Evolutionary conservation across 345 rosid species (phyloP), one percentile per base, ranked within the genome.

Genomic region (Populus nigra): DNA sequence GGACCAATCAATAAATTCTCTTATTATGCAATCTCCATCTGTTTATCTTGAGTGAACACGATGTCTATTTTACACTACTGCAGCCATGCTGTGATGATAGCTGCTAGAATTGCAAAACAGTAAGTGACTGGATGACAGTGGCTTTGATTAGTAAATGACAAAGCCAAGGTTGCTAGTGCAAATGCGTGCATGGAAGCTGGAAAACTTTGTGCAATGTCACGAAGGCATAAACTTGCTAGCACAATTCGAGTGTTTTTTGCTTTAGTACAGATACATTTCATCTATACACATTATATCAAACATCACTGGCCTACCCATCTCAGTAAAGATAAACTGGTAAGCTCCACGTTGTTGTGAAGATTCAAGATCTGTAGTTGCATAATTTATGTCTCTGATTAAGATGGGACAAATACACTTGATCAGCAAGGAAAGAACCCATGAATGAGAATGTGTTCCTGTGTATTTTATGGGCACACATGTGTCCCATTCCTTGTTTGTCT

Each of bases 401-500:
- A 8, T 55, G 61, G 61, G 2, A 22, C 61, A 22, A 8, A 22
- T 8, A 55, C 25, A 55, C 7, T 20, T 22, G 61, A 9, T 55
- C 20, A 12, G 20, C 23, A 3, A 55, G 61, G 61, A 55, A 20
- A 2, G 61, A 55, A 53, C 3, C n/a, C 59, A 53, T 53, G 62
- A 25, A 59, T 59, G 29, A 8, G 62, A n/a, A 23, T n/a, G 63
- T 59, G 63, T 59, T 23, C 63, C n/a, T 57, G 63, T 57, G 25
- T 1, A 23, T 57, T 57, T n/a, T 8, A n/a, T n/a, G 15, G 63
- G 63, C 63, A 57, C 63, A 9, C 36, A 23, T 9, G 57, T 15
- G 33, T 63, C 74, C 71, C 47, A n/a, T 65, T 3, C 66, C 59
- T 61, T 22, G 39, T 71, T 78, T 75, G 67, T 78, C 73, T 55